phyloP scores from a whole-genome alignment of 208 protist genomes.

The Leishmania braziliensis region DNA sequence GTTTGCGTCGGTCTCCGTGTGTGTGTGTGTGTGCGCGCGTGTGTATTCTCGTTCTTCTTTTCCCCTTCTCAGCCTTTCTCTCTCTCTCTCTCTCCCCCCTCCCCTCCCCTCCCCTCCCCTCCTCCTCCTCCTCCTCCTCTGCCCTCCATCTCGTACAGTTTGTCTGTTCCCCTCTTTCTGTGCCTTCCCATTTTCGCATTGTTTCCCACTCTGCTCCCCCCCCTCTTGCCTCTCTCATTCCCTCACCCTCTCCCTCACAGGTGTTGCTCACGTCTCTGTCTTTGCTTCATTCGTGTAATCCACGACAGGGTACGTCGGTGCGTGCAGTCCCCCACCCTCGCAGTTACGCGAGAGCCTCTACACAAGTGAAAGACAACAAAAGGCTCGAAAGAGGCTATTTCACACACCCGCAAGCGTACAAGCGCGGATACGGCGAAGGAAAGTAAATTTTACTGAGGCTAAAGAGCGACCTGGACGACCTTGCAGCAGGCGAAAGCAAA shows the following conservation, averaged over 20 bases:
- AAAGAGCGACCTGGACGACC: background rate
- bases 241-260: conserved; percentile 3
- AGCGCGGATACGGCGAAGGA: background rate
- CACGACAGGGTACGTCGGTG: background rate
- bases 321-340: background rate
- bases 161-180: background rate
- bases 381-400: background rate
- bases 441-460: background rate
- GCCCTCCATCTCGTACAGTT: background rate
- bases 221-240: background rate
- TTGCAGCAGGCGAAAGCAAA: background rate
- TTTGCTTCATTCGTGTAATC: background rate
- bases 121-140: background rate
- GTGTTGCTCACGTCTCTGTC: background rate
- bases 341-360: background rate
- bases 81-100: background rate
- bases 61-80: background rate
- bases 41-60: too few species aligned
- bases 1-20: background rate
- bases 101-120: background rate
- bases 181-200: background rate
- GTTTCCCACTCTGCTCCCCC: background rate
- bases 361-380: background rate
- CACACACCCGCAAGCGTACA: background rate
- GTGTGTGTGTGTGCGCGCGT: background rate